Base-by-base conservation (phyloP, 2,329 filamentous ascomycete species). In the Venturia nashicola region DNA sequence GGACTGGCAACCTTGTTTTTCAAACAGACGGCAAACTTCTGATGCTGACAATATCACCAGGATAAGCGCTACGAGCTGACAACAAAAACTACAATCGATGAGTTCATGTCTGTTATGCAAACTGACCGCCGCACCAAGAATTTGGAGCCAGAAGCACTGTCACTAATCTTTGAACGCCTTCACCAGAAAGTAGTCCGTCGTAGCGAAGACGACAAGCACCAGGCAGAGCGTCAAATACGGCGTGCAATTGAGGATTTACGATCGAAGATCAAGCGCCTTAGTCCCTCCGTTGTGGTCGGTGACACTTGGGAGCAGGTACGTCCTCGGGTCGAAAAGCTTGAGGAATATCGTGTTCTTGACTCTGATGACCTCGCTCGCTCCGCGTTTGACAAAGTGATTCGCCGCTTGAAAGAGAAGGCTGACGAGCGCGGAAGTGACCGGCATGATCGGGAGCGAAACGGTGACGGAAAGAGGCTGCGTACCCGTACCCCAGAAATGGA, bases 61-160 rank as follows among this genome's bases (percentile, higher is more conserved):
- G 91, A 96, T 77, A 89, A 90, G 80, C 90, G 87, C 71, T 96
- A 91, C 82, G 92, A 97, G 76, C 86, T 97, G 70, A 91, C 88
- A 68, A 82, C 88, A 67, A 88, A 89, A 71, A 97, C 92, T 70
- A 87, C 89, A 59, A 86, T 95, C 75, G 89, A 96, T 72, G 91
- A 96, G 71, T 97, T 97, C 78, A 79, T 87, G 73, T 80, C 83
- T 72, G 80, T 94, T 70, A 86, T 97, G 82, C 87, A 86, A 75
- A 86, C 86, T 80, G 91, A 97, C 81, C 85, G 86, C 71, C 90
- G 91, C 73, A 96, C 91, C 80, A 86, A 89, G 82, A 87, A 88
- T 79, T 87, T 96, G 82, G 86, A 92, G 73, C 83, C 84, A 71
- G 89, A 96, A 68, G 86, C 87, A 65, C 79, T 96, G 70, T 82